phyloP scores from a whole-genome alignment of 805 yeast species.

The Yamadazyma takamatsuzukensis region DNA sequence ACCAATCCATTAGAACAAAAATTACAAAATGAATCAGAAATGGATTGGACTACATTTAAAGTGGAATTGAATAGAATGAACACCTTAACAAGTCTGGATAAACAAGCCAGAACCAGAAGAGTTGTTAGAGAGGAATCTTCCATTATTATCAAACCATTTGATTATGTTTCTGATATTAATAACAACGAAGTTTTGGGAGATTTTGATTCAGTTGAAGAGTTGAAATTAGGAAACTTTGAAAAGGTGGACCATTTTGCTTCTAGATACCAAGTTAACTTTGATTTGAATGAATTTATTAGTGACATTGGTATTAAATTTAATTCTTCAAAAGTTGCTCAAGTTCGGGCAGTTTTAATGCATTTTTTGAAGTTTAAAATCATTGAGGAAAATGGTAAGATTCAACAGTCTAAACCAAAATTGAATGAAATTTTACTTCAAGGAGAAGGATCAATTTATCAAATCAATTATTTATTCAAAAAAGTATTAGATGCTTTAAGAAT shows the following conservation, averaged over 20 bases:
- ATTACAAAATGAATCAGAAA: constrained; percentile 21
- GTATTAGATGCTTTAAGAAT: constrained; percentile 69
- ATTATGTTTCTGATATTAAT: constrained; percentile 39
- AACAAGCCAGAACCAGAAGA: constrained; percentile 64
- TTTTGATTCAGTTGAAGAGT: constrained; percentile 13
- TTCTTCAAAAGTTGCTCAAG: constrained; percentile 44
- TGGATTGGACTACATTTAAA: constrained; percentile 38
- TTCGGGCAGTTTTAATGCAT: constrained; percentile 60
- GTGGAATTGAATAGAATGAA: constrained; percentile 70
- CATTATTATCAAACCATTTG: constrained; percentile 41
- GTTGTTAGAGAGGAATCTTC: constrained; percentile 38
- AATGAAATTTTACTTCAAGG: constrained; percentile 42
- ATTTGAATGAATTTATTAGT: constrained; percentile 39
- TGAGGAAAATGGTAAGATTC: constrained; percentile 33
- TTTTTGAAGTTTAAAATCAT: constrained; percentile 61
- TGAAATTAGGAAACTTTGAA: constrained; percentile 15
- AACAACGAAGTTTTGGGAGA: constrained; percentile 30
- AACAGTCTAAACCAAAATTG: constrained; percentile 38
- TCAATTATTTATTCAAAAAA: constrained; percentile 72
- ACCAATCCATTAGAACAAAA: constrained; percentile 30
- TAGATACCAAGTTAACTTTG: constrained; percentile 23
- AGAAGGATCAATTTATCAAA: constrained; percentile 63
- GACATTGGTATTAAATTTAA: constrained; percentile 39
- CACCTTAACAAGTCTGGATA: constrained; percentile 64
- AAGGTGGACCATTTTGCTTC: constrained; percentile 32